A percentile compares a stretch with the other conserved stretches of the same genome.
Conservation (phyloP, 2,329 filamentous ascomycete species). For the Apiospora rasikravindrae region DNA sequence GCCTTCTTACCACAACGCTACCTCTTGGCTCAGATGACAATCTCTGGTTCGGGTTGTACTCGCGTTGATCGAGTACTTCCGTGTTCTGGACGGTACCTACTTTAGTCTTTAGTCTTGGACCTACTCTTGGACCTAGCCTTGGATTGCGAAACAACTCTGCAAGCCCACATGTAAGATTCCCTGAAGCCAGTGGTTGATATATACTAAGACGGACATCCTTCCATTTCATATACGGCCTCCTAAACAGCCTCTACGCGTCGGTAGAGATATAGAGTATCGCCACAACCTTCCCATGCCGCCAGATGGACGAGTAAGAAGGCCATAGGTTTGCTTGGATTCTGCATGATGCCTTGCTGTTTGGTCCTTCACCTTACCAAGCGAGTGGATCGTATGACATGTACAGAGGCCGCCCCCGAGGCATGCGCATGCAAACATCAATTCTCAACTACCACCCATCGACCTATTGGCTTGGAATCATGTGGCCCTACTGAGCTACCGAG, state of each 20-base stretch:
- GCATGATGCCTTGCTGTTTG: conserved; percentile 8
- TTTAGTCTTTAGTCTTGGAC: too few relatives aligned
- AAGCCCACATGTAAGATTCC: neutral
- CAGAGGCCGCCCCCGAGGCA: neutral
- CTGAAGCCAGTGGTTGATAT: neutral
- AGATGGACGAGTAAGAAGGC: neutral
- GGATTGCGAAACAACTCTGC: neutral
- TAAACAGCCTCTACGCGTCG: neutral
- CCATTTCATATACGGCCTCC: neutral
- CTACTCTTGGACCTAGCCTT: neutral
- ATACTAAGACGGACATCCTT: neutral
- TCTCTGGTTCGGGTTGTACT: neutral
- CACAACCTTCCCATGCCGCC: neutral
- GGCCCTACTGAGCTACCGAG: neutral
- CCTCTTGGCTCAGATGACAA: neutral
- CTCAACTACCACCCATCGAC: neutral
- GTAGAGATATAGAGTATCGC: neutral
- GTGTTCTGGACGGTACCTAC: neutral
- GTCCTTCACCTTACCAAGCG: conserved; percentile 1
- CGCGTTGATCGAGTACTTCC: neutral
- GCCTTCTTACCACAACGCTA: neutral
- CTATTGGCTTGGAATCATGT: neutral
- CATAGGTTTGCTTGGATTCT: conserved; percentile 9
- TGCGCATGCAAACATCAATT: neutral
- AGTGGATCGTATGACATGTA: neutral